Evolutionary conservation across 345 rosid species (phyloP).

Genomic region (Isatis tinctoria): DNA sequence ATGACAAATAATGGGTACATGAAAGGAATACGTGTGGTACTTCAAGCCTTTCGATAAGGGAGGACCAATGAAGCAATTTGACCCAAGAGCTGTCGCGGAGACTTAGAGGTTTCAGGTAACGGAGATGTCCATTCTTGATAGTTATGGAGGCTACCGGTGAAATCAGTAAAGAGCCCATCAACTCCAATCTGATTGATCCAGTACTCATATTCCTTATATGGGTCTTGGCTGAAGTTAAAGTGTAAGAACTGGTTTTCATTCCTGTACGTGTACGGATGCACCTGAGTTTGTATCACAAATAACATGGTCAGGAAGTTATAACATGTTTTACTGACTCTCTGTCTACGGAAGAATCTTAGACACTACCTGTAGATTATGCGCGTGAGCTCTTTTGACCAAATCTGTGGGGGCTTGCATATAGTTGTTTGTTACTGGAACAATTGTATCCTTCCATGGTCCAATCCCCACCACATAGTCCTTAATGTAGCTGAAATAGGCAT

Average conservation of each 20-base stretch:
- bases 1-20: neutral
- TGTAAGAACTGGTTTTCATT: slow-evolving; percentile 57
- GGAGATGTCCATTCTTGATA: slow-evolving; percentile 61
- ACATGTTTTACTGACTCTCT: neutral
- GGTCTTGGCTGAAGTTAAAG: slow-evolving; percentile 75
- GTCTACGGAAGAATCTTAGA: neutral
- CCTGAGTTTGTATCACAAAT: slow-evolving; percentile 43
- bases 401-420: slow-evolving; percentile 69
- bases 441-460: slow-evolving; percentile 97
- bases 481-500: slow-evolving; percentile 60
- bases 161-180: slow-evolving; percentile 92
- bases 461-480: slow-evolving; percentile 85
- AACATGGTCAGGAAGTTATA: slow-evolving; percentile 13
- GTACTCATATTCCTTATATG: slow-evolving; percentile 64
- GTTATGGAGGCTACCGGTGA: slow-evolving; percentile 74
- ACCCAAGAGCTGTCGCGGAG: slow-evolving; percentile 31
- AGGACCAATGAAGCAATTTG: slow-evolving; percentile 45
- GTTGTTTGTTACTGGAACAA: slow-evolving; percentile 61
- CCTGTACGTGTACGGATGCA: slow-evolving; percentile 87
- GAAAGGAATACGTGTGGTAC: neutral
- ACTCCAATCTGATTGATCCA: slow-evolving; percentile 80
- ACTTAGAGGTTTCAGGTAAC: slow-evolving; percentile 12
- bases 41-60: slow-evolving; percentile 36
- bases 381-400: slow-evolving; percentile 84
- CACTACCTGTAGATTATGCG: slow-evolving; percentile 66